phyloP scores from a whole-genome alignment of 225 moss, liverwort and hornwort genomes.

The Pseudisothecium myosuroides region DNA sequence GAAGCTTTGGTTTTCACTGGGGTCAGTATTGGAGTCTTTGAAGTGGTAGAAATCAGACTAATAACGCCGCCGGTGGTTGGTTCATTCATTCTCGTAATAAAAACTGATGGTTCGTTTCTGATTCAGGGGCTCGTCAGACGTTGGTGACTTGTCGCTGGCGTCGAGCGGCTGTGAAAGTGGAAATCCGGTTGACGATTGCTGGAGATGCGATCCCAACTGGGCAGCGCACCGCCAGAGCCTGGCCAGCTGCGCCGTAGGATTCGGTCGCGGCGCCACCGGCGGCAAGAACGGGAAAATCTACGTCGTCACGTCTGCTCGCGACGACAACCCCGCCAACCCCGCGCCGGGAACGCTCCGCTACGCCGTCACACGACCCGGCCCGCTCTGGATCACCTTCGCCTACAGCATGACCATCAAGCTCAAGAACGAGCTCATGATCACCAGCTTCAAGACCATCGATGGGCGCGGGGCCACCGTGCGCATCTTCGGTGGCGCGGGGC shows the following conservation, averaged over 20 bases:
- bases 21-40: not conserved
- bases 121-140: not conserved
- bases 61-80: not conserved
- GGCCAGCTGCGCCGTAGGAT: constrained; percentile 51
- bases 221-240: constrained; percentile 7
- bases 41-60: not conserved
- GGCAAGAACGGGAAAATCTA: constrained; percentile 57
- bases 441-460: constrained; percentile 80
- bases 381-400: constrained; percentile 66
- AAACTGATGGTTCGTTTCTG: not conserved
- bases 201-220: constrained; percentile 29
- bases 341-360: constrained; percentile 67
- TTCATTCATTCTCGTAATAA: not conserved
- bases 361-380: constrained; percentile 27
- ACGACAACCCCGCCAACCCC: constrained; percentile 36
- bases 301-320: constrained; percentile 34
- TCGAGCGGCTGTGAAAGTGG: not conserved
- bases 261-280: constrained; percentile 37
- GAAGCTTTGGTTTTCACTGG: not conserved
- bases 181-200: constrained; percentile 25
- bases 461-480: constrained; percentile 50
- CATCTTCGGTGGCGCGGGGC: constrained; percentile 38
- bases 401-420: constrained; percentile 60
- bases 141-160: not conserved
- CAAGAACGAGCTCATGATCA: constrained; percentile 66